A percentile compares a stretch with the other conserved stretches of the same genome.
Evolutionary conservation across 2,329 filamentous ascomycete species (phyloP).

Genomic region (Diaporthe sp.): DNA sequence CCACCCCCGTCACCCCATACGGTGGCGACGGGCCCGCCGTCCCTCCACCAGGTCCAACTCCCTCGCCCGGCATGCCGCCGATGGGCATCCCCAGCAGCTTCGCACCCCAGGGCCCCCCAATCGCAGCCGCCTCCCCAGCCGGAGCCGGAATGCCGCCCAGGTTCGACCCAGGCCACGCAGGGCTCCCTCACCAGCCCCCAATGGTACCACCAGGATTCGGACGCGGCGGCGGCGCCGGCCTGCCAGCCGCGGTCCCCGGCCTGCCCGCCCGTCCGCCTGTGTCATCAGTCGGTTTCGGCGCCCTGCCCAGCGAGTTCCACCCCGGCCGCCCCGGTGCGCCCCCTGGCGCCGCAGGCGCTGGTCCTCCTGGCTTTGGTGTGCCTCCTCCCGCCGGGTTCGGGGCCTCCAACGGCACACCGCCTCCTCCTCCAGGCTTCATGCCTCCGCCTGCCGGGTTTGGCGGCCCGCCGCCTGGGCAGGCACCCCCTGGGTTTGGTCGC

Average conservation of each 20-base stretch:
- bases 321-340: slow-evolving; percentile 52
- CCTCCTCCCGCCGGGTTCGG: slow-evolving; percentile 52
- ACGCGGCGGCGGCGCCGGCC: slow-evolving; percentile 45
- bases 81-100: slow-evolving; percentile 49
- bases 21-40: slow-evolving; percentile 28
- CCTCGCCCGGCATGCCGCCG: slow-evolving; percentile 40
- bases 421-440: slow-evolving; percentile 52
- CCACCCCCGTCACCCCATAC: slow-evolving; percentile 37
- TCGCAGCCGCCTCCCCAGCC: slow-evolving; percentile 38
- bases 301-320: slow-evolving; percentile 58
- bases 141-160: slow-evolving; percentile 38
- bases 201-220: slow-evolving; percentile 35
- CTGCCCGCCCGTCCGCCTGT: slow-evolving; percentile 62
- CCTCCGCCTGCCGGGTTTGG: slow-evolving; percentile 52
- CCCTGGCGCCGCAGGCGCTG: slow-evolving; percentile 42
- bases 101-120: slow-evolving; percentile 46
- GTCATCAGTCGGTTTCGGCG: slow-evolving; percentile 55
- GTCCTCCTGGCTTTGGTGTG: slow-evolving; percentile 51
- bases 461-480: slow-evolving; percentile 31
- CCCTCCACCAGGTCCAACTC: slow-evolving; percentile 35
- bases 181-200: slow-evolving; percentile 25
- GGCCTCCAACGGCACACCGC: slow-evolving; percentile 47
- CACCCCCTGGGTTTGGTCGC: slow-evolving; percentile 40
- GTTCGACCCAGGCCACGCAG: slow-evolving; percentile 28
- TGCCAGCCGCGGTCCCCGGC: slow-evolving; percentile 61